A percentile compares a stretch with the other conserved stretches of the same genome.
Evolutionary conservation across 805 yeast species (phyloP).

Genomic region (Wickerhamiella azyma): DNA sequence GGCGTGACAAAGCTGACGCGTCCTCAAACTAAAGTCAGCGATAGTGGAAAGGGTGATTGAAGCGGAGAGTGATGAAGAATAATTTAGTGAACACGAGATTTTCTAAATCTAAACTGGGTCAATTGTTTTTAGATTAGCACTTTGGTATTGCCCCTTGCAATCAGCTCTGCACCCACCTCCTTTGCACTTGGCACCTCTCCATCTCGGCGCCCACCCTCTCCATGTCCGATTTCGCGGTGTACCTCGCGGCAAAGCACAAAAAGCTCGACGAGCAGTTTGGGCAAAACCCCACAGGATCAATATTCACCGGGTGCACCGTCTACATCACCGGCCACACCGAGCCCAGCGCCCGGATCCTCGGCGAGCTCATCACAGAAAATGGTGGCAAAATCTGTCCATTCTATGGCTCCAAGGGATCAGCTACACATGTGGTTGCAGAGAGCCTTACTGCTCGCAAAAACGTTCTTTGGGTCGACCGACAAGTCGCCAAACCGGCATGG

Average conservation of each 20-base stretch:
- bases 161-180: too few relatives aligned
- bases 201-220: too few relatives aligned
- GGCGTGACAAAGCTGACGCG: not conserved
- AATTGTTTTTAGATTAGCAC: too few relatives aligned
- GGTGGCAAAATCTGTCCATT: conserved; percentile 71
- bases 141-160: too few relatives aligned
- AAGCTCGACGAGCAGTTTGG: conserved; percentile 41
- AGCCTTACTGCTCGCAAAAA: conserved; percentile 64
- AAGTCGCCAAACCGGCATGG: conserved; percentile 78
- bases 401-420: conserved; percentile 54
- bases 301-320: conserved; percentile 52
- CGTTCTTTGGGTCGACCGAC: conserved; percentile 48
- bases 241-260: conserved; percentile 44
- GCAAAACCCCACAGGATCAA: conserved; percentile 25
- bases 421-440: conserved; percentile 76
- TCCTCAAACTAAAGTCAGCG: too few relatives aligned
- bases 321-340: conserved; percentile 82
- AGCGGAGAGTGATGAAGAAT: not conserved
- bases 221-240: conserved; percentile 36
- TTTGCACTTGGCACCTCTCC: too few relatives aligned
- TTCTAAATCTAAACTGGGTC: too few relatives aligned
- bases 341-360: conserved; percentile 66
- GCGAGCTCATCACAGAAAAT: conserved; percentile 52
- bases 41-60: too few relatives aligned
- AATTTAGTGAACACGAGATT: too few relatives aligned